Evolutionary conservation across 2,329 filamentous ascomycete genomes (phyloP).

Genomic region (Aspergillus sp.): DNA sequence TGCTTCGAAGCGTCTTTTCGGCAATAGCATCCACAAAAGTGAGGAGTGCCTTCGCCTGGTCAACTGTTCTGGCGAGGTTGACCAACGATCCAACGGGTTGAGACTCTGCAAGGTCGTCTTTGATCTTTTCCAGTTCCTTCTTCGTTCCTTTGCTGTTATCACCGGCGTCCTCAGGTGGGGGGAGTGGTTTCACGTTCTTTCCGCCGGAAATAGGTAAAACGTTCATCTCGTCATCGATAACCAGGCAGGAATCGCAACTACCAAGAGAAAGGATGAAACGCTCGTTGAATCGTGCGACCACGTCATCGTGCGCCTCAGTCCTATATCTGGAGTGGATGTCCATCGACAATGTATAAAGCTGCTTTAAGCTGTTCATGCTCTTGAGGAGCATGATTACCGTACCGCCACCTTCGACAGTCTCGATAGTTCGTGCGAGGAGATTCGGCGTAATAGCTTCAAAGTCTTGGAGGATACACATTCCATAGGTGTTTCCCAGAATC

Average conservation of each 20-base stretch:
- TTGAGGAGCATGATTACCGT: constrained; percentile 88
- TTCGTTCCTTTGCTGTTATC: constrained; percentile 69
- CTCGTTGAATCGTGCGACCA: constrained; percentile 95
- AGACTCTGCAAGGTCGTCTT: constrained; percentile 80
- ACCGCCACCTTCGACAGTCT: constrained; percentile 96
- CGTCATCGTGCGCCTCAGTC: constrained; percentile 93
- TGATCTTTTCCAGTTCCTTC: constrained; percentile 78
- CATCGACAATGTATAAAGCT: constrained; percentile 96
- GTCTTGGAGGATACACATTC: constrained; percentile 97
- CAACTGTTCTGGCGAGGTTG: constrained; percentile 81
- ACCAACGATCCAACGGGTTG: constrained; percentile 84
- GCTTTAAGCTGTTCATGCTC: constrained; percentile 95
- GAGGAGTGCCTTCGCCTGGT: constrained; percentile 94
- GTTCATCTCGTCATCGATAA: constrained; percentile 97
- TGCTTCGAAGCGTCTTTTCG: constrained; percentile 92
- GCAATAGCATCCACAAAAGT: constrained; percentile 96
- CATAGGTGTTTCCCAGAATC: constrained; percentile 95
- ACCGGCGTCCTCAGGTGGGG: constrained; percentile 71
- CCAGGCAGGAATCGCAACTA: constrained; percentile 90
- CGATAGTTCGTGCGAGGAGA: constrained; percentile 86
- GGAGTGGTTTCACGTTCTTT: constrained; percentile 80
- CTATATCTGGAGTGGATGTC: constrained; percentile 95
- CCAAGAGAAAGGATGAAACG: constrained; percentile 93
- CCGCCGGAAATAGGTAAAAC: constrained; percentile 95
- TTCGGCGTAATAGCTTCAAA: constrained; percentile 99